Evolutionary conservation across 768 basidiomycete species (phyloP).

Genomic region (Xerocomellus dryophilus): DNA sequence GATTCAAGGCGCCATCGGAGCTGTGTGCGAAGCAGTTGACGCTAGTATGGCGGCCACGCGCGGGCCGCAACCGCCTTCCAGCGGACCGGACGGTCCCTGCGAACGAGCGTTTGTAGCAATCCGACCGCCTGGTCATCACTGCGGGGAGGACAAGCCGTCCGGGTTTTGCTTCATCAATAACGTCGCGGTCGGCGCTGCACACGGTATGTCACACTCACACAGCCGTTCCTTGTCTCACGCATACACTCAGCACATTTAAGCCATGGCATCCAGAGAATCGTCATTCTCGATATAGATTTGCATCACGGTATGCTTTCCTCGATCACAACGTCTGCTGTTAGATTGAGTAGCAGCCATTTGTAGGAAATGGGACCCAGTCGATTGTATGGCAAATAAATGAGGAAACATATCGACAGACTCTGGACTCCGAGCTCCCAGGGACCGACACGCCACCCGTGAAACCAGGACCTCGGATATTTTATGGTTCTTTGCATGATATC

Average conservation of each 20-base stretch:
- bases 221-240: neutral
- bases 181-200: conserved; percentile 83
- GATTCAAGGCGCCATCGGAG: conserved; percentile 77
- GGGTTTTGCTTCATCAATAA: conserved; percentile 98
- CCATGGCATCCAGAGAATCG: conserved; percentile 71
- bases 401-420: conserved; percentile 68
- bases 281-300: conserved; percentile 82
- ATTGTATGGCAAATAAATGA: conserved; percentile 91
- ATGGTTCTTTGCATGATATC: conserved; percentile 93
- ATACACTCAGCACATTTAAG: conserved; percentile 64
- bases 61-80: conserved; percentile 11
- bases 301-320: conserved; percentile 23
- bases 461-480: conserved; percentile 66
- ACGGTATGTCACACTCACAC: conserved; percentile 51
- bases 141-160: conserved; percentile 82
- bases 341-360: neutral
- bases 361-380: conserved; percentile 93
- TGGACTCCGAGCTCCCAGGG: conserved; percentile 44
- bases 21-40: conserved; percentile 88
- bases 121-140: conserved; percentile 92
- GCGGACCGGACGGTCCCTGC: conserved; percentile 11
- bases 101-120: conserved; percentile 76
- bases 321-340: neutral
- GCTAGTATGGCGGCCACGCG: conserved; percentile 40
- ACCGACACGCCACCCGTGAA: conserved; percentile 29